Conservation (phyloP, 2,329 filamentous ascomycete genomes). For the Fusarium illudens region DNA sequence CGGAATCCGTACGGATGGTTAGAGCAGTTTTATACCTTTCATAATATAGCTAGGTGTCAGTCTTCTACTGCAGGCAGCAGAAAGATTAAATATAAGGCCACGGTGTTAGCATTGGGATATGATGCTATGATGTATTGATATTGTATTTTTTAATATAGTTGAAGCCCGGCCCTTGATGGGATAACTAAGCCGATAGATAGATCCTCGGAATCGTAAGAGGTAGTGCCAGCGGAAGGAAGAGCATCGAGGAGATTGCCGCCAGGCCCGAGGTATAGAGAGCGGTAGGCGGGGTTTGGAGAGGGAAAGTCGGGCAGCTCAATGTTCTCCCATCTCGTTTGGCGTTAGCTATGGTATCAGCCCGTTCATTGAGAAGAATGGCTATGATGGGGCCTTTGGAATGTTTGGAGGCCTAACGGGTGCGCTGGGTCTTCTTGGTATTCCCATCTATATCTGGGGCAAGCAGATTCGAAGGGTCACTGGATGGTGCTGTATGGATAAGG, state of each 20-base stretch:
- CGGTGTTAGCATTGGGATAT: no score
- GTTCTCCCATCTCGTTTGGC: conserved; percentile 27
- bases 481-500: background rate
- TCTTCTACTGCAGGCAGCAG: no score
- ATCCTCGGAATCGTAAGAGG: conserved; percentile 22
- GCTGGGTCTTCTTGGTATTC: background rate
- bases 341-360: conserved; percentile 35
- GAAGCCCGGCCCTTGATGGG: no score
- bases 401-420: background rate
- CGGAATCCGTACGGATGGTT: no score
- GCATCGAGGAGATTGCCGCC: background rate
- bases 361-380: conserved; percentile 17
- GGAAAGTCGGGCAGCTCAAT: conserved; percentile 28
- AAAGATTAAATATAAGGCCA: no score
- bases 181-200: no score
- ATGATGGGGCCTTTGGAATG: background rate
- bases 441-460: background rate
- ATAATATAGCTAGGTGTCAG: no score
- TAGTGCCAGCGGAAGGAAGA: background rate
- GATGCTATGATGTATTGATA: no score
- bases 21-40: no score
- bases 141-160: no score
- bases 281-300: background rate
- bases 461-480: background rate
- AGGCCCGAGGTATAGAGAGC: background rate